Evolutionary conservation across 2,329 filamentous ascomycete genomes (phyloP), one percentile per base, ranked within the genome.

Genomic region (Clonostachys chloroleuca): DNA sequence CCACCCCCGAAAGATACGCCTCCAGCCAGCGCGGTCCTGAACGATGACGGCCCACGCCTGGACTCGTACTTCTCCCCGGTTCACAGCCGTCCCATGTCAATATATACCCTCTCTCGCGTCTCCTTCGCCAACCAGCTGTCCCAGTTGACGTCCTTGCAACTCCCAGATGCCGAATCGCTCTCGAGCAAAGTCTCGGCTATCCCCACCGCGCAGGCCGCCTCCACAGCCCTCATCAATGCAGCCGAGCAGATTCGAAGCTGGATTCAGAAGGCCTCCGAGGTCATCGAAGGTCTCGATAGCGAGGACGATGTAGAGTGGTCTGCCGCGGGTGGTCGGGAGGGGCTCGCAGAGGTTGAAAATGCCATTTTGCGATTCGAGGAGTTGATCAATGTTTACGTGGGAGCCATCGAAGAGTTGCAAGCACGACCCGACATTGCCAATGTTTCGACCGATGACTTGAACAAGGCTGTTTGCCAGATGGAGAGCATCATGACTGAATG

Each of bases 221-320:
- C 90, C 10, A 87, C 83, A 50, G 90, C 91, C 1, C 77, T 97
- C 47, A 86, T 89, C 54, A 87, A 89, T 55, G 90, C 92, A 12
- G 90, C 92, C 5, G 89, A 95, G 51, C 92, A 97, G 66, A 97
- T 99, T 54, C 81, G 87, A 52, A 86, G 87, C 59, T 99, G 94
- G 94, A 96, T 96, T 60, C 80, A 81, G 53, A 96, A 96, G 65
- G 92, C 92, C 1, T 86, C 86, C 0, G 90, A 95, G 58, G 92
- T 97, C 34, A 83, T 99, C 46, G 81, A 81, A 47, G 92, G 92
- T 6, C 73, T 99, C 40, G 91, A 97, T 63, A 91, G 92, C 46
- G 92, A 97, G 52, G 94, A 97, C 64, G 94, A 99, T 61, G 91
- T 97, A 14, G 92, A 97, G 65, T 99, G 94, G 94, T 92, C 94